These are phyloP conservation scores for Globisporangium alternatum DNA, from an alignment of 352 stramenopile genomes.

Conservation along the genomic window DNA sequence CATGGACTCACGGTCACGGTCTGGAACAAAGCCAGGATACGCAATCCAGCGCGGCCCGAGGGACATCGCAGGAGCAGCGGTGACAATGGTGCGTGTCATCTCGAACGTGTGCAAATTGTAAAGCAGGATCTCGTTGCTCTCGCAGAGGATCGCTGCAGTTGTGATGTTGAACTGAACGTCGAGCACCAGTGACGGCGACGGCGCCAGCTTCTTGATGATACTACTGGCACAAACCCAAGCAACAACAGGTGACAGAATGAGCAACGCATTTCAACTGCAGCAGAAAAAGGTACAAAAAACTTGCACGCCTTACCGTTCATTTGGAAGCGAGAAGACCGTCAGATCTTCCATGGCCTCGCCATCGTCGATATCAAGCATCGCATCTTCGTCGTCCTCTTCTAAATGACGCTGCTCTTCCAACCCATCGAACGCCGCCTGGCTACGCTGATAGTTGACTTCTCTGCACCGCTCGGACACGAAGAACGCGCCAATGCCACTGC, in stretches of 20 bases:
- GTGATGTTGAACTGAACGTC: conserved; percentile 64
- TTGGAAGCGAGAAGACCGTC: conserved; percentile 42
- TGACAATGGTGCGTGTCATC: conserved; percentile 40
- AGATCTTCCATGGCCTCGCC: conserved; percentile 47
- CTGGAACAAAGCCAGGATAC: conserved; percentile 46
- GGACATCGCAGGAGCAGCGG: conserved; percentile 58
- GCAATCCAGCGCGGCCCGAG: conserved; percentile 68
- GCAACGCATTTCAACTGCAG: neutral
- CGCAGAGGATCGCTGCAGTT: conserved; percentile 58
- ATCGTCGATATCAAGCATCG: conserved; percentile 29
- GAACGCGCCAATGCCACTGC: conserved; percentile 24
- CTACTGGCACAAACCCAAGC: conserved; percentile 18
- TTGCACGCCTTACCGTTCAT: conserved; percentile 36
- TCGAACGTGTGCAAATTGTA: conserved; percentile 55
- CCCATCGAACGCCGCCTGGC: conserved; percentile 14
- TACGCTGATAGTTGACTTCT: conserved; percentile 28
- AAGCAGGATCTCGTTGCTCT: conserved; percentile 64
- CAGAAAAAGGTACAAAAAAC: neutral
- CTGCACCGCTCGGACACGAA: conserved; percentile 53
- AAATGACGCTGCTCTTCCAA: conserved; percentile 26
- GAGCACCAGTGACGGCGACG: conserved; percentile 60
- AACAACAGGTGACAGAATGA: neutral
- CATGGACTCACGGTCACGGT: conserved; percentile 23
- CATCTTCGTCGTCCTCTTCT: conserved; percentile 35
- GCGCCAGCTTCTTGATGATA: conserved; percentile 47